Base-by-base conservation (phyloP, 2,329 filamentous ascomycete genomes). In the Fusarium liriodendri region DNA sequence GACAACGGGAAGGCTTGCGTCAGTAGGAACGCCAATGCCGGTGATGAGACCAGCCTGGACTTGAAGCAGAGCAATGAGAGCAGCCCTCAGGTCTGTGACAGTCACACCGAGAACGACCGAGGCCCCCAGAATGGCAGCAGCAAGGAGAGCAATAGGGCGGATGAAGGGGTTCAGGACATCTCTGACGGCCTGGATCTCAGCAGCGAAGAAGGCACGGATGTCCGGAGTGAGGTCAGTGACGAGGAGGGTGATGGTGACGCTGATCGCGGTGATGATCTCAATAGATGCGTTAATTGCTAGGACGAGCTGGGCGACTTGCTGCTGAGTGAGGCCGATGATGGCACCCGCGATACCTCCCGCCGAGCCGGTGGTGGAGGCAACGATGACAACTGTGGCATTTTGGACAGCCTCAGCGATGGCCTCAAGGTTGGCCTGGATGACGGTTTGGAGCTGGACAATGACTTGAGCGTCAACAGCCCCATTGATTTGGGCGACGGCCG, bases 321-420 rank as follows among this genome's bases (percentile, higher is more conserved):
- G 9, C 22, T 37, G 10, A 1, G 63, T 62, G 10, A 74, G 20
- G 6, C 55, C 60, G 14, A 52, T 6, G 1, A 55, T 70, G 27
- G 55, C 45, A 0, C 1, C 50, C 0, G 2, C 52, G 3, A 74
- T 37, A 11, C 69, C 73, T 18, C 72, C 72, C 8, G 11, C 60
- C 22, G 72, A 52, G 3, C 62, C 72, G 1, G 60, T 73, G 10
- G 72, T 74, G 32, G 73, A 69, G 3, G 20, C 14, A 20, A 63
- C 40, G 37, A 74, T 72, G 4, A 8, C 10, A 1, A 3, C 20
- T 5, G 69, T 70, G 5, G 72, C 64, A 27, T 13, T 1, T 1
- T 6, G 8, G 2, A 75, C 3, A 10, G 62, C 69, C 2, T 50
- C 5, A 4, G 1, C 14, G 11, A 74, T 70, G 3, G 27, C 63